Evolutionary conservation across 768 basidiomycete genomes (phyloP), one percentile per base, ranked within the genome.

Genomic region (Hygrocybe coccinea): DNA sequence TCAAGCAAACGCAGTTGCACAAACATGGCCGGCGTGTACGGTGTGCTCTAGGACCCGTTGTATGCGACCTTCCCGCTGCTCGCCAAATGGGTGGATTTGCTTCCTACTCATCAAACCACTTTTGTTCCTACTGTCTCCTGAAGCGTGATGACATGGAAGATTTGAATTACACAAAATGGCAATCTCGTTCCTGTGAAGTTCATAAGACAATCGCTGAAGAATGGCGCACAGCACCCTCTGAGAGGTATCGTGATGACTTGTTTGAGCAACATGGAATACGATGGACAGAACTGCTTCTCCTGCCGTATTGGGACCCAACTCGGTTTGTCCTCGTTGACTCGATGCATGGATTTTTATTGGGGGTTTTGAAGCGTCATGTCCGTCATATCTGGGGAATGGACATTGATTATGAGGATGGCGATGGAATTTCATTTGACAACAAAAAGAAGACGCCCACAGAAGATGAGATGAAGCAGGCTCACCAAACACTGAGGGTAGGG

Each of bases 31-130:
- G 63, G 1, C 3, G 59, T 0, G 62, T 71, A 2, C 36, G 55
- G 3, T 66, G 63, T 24, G 66, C 67, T 0, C 35, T 77, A 1
- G 58, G 70, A 0, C 55, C 60, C 2, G 49, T 69, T 0, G 56
- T 73, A 1, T 74, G 71, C 43, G 75, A 79, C 50, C 64, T 76
- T 15, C 73, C 66, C 1, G 74, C 67, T 1, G 66, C 70, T 0
- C 36, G 62, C 3, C 65, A 72, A 41, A 12, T 66, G 4, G 36
- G 25, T 10, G 66, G 65, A 5, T 65, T 64, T 54, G 55, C 63
- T 56, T 21, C 55, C 46, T 17, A 45, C 52, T 25, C 58, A 35
- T 46, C 53, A 58, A 19, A 59, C 36, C 57, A 61, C 54, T 56
- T 64, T 60, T 65, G 63, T 49, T 19, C 51, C 34, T 36, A 59